Percentiles rank a stretch among this genome's conserved stretches.
Evolutionary conservation across 768 basidiomycete species (phyloP).

Genomic region (Antrodiella citrinella): DNA sequence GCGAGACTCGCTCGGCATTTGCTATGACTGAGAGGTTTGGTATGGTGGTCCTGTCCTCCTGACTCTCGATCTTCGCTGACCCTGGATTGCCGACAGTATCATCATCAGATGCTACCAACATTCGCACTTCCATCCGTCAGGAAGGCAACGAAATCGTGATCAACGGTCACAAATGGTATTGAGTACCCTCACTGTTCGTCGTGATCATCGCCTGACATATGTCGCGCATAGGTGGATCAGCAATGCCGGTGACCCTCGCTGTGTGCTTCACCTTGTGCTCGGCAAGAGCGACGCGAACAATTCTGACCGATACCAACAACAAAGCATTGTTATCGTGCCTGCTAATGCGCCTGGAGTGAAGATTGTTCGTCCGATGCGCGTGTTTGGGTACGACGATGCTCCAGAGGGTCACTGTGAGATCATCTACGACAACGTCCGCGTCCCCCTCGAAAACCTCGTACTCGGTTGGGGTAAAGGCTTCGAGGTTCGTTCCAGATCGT

Average conservation of each 20-base stretch:
- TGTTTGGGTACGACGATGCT: slow-evolving; percentile 92
- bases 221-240: slow-evolving; percentile 77
- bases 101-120: slow-evolving; percentile 95
- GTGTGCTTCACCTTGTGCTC: slow-evolving; percentile 86
- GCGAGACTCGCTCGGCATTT: slow-evolving; percentile 91
- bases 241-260: slow-evolving; percentile 90
- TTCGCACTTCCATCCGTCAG: slow-evolving; percentile 75
- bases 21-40: slow-evolving; percentile 95
- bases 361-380: slow-evolving; percentile 85
- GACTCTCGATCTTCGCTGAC: slow-evolving; percentile 6
- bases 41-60: slow-evolving; percentile 27
- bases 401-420: slow-evolving; percentile 97
- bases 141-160: slow-evolving; percentile 88
- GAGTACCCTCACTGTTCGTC: neutral
- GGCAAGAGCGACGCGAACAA: slow-evolving; percentile 90
- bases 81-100: slow-evolving; percentile 45
- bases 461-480: slow-evolving; percentile 94
- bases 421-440: slow-evolving; percentile 88
- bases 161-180: slow-evolving; percentile 93
- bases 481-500: slow-evolving; percentile 42
- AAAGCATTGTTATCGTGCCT: slow-evolving; percentile 94
- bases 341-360: slow-evolving; percentile 80
- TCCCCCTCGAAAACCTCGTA: slow-evolving; percentile 76
- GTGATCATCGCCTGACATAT: neutral
- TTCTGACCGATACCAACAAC: slow-evolving; percentile 68